phyloP scores from a whole-genome alignment of 176 grass and related monocot species.

The Hsuehochloa calcarea region DNA sequence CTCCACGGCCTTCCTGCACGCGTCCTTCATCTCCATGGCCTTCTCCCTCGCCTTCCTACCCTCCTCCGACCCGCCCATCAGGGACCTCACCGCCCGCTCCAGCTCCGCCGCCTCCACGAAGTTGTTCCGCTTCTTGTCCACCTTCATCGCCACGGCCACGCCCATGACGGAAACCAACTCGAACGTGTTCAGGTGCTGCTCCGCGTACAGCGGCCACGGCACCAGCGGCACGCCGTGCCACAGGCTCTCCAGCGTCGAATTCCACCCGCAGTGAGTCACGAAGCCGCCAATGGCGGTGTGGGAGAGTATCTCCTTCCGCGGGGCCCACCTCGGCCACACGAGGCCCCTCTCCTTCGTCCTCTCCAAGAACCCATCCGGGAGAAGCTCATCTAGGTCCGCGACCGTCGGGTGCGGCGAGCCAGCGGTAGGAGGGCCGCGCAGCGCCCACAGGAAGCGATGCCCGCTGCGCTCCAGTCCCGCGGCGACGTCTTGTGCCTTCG shows the following conservation, averaged over 20 bases:
- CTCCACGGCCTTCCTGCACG: slow-evolving; percentile 28
- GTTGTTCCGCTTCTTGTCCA: slow-evolving; percentile 20
- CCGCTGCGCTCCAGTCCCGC: slow-evolving; percentile 17
- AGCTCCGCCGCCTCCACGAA: slow-evolving; percentile 45
- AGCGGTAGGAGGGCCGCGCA: background rate
- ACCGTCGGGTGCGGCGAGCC: slow-evolving; percentile 16
- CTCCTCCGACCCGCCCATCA: slow-evolving; percentile 41
- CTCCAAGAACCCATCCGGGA: slow-evolving; percentile 51
- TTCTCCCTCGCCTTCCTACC: slow-evolving; percentile 41
- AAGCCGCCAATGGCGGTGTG: slow-evolving; percentile 52
- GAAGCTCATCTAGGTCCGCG: background rate
- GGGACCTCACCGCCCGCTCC: slow-evolving; percentile 36
- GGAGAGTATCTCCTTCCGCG: slow-evolving; percentile 49
- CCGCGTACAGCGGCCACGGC: slow-evolving; percentile 54
- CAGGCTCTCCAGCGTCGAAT: slow-evolving; percentile 57
- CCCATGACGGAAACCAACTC: slow-evolving; percentile 30
- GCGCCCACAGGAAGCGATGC: slow-evolving; percentile 57
- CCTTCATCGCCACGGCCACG: slow-evolving; percentile 22
- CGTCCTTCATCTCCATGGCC: slow-evolving; percentile 30
- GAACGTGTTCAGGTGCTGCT: slow-evolving; percentile 67
- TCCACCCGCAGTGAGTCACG: slow-evolving; percentile 75
- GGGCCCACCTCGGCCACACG: slow-evolving; percentile 42
- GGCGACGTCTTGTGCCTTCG: slow-evolving; percentile 11
- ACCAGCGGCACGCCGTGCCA: slow-evolving; percentile 52
- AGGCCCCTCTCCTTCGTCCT: slow-evolving; percentile 41